Evolutionary conservation across 2,329 filamentous ascomycete genomes (phyloP).

Genomic region (Lomentospora prolificans): DNA sequence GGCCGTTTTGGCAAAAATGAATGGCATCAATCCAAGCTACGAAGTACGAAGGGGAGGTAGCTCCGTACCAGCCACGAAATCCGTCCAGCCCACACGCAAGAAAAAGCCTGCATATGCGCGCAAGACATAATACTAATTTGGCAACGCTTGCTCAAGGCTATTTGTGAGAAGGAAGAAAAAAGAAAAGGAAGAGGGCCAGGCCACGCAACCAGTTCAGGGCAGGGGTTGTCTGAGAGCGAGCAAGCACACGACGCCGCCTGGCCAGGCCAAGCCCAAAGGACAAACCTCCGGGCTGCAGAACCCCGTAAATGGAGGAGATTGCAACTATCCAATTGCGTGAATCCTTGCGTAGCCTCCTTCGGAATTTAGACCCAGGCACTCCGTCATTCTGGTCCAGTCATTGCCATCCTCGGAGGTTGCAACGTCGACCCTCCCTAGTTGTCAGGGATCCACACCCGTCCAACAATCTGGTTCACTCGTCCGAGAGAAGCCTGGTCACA

Average conservation of each 20-base stretch:
- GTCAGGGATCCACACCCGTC: neutral
- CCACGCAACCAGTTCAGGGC: too few relatives aligned
- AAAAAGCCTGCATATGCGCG: constrained; percentile 1
- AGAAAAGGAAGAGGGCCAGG: neutral
- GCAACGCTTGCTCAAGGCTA: neutral
- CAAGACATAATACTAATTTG: neutral
- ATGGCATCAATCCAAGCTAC: neutral
- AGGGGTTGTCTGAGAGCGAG: too few relatives aligned
- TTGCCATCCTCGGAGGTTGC: neutral
- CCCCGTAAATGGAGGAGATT: too few relatives aligned
- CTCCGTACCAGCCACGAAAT: neutral
- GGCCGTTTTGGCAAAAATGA: neutral
- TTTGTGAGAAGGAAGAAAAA: neutral
- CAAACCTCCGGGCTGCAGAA: too few relatives aligned
- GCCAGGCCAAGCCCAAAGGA: too few relatives aligned
- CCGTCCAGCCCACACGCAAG: neutral
- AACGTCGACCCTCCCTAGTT: neutral
- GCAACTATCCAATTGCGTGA: neutral
- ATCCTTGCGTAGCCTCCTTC: neutral
- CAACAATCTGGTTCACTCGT: neutral
- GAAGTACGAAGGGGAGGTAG: neutral
- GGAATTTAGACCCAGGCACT: neutral
- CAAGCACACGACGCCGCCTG: too few relatives aligned
- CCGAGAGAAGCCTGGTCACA: neutral
- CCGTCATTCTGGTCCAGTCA: neutral